Conservation (phyloP, 306 rosid genomes). For the Glycine tomentella region DNA sequence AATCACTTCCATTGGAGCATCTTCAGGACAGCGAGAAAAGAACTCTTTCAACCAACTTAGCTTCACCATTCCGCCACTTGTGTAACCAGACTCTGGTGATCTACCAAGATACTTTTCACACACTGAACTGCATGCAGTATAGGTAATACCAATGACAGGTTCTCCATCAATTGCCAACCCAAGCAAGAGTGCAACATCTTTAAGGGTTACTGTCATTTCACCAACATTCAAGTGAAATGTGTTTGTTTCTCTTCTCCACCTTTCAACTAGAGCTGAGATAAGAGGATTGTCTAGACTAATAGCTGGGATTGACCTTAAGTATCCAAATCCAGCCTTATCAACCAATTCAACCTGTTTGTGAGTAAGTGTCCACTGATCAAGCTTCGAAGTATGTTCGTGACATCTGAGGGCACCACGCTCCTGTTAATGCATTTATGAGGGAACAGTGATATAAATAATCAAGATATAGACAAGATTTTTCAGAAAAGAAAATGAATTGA, state of each 20-base stretch:
- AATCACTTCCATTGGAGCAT: constrained; percentile 75
- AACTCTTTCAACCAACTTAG: constrained; percentile 98
- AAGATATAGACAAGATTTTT: constrained; percentile 8
- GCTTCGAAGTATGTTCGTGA: constrained; percentile 97
- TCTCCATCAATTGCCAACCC: constrained; percentile 97
- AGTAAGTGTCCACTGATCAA: constrained; percentile 93
- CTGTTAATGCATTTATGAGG: constrained; percentile 53
- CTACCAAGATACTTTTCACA: constrained; percentile 90
- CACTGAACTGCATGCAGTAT: constrained; percentile 82
- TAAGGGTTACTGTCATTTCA: constrained; percentile 92
- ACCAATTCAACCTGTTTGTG: constrained; percentile 80
- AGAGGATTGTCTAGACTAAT: constrained; percentile 97
- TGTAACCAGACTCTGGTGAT: constrained; percentile 84
- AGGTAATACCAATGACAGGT: constrained; percentile 89
- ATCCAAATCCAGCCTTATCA: constrained; percentile 90
- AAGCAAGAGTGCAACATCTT: constrained; percentile 89
- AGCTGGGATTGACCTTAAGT: constrained; percentile 90
- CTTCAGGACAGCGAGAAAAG: constrained; percentile 86
- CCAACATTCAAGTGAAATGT: constrained; percentile 98
- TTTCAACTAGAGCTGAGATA: constrained; percentile 95
- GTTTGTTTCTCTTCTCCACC: constrained; percentile 99
- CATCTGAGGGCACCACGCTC: constrained; percentile 99
- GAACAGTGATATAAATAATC: constrained; percentile 15
- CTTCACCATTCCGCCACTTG: constrained; percentile 99
- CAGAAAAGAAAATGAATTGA: neutral